Percentiles rank a stretch among this genome's conserved stretches.
These are phyloP conservation scores for Hymenoscyphus occultus DNA, from an alignment of 2,329 filamentous ascomycete genomes.

Conservation along the genomic window DNA sequence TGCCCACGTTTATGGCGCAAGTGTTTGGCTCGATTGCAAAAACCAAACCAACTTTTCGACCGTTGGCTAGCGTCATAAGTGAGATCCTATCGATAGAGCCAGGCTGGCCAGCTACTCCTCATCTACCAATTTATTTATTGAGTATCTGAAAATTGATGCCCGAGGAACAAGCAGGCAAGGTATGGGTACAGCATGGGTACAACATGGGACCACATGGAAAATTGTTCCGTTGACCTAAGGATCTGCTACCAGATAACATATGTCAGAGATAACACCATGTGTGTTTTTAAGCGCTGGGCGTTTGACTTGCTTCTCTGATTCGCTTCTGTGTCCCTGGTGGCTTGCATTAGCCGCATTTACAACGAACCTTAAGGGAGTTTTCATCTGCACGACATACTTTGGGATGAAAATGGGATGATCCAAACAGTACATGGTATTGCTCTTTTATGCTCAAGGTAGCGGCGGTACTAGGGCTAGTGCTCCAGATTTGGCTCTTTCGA, in stretches of 20 bases:
- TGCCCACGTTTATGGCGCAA: neutral
- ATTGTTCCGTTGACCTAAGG: neutral
- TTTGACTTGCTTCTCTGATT: neutral
- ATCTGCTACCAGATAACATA: neutral
- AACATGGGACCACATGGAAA: neutral
- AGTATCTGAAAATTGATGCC: neutral
- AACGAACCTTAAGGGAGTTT: neutral
- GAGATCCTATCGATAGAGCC: neutral
- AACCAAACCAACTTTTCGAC: neutral
- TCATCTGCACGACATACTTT: constrained; percentile 3
- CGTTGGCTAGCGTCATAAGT: neutral
- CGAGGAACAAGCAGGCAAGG: neutral
- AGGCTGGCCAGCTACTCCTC: neutral
- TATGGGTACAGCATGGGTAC: neutral
- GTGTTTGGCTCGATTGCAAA: neutral
- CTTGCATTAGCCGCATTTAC: constrained; percentile 1
- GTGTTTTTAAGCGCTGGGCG: neutral
- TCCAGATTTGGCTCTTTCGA: neutral
- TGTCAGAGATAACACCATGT: neutral
- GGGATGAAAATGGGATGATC: neutral
- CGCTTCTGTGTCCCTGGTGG: neutral
- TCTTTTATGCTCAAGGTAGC: neutral
- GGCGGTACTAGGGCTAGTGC: neutral
- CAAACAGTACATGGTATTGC: neutral
- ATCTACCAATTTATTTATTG: neutral